Evolutionary conservation across 2,329 filamentous ascomycete species (phyloP).

Genomic region (Pseudocercospora ulei): DNA sequence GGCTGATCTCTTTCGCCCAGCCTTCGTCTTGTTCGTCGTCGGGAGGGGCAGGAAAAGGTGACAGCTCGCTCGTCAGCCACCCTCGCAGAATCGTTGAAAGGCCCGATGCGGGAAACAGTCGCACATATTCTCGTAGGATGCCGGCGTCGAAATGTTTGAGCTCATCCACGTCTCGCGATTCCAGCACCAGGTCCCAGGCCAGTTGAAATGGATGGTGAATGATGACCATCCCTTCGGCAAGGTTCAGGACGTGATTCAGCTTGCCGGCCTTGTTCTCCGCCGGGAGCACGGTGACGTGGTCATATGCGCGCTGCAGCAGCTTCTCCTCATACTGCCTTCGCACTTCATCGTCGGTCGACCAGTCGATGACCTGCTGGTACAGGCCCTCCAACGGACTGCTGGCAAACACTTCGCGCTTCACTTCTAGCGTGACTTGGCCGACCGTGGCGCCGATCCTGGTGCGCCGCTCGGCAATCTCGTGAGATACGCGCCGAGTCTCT

Average conservation of each 20-base stretch:
- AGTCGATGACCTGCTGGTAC: constrained; percentile 78
- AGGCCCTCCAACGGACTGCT: constrained; percentile 68
- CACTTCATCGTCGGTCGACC: constrained; percentile 76
- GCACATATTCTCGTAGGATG: constrained; percentile 69
- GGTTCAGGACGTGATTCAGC: constrained; percentile 60
- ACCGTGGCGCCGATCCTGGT: constrained; percentile 78
- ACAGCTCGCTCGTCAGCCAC: constrained; percentile 72
- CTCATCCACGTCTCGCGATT: constrained; percentile 73
- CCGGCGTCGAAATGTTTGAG: constrained; percentile 67
- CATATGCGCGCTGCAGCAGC: constrained; percentile 68
- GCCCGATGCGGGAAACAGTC: constrained; percentile 74
- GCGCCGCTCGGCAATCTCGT: constrained; percentile 75
- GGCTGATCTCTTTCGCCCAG: constrained; percentile 51
- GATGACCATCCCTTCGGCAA: constrained; percentile 88
- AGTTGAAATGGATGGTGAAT: constrained; percentile 83
- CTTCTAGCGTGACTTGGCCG: constrained; percentile 72
- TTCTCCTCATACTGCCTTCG: constrained; percentile 84
- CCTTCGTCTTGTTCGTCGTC: constrained; percentile 34
- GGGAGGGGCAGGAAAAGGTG: constrained; percentile 66
- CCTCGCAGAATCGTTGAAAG: constrained; percentile 71
- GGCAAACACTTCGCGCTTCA: constrained; percentile 72
- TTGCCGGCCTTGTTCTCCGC: constrained; percentile 59
- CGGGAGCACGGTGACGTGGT: constrained; percentile 61
- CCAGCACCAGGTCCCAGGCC: constrained; percentile 82
- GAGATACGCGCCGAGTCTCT: constrained; percentile 83